Base-by-base conservation (phyloP, 352 stramenopile genomes). In the Phytophthora pseudosyringae region DNA sequence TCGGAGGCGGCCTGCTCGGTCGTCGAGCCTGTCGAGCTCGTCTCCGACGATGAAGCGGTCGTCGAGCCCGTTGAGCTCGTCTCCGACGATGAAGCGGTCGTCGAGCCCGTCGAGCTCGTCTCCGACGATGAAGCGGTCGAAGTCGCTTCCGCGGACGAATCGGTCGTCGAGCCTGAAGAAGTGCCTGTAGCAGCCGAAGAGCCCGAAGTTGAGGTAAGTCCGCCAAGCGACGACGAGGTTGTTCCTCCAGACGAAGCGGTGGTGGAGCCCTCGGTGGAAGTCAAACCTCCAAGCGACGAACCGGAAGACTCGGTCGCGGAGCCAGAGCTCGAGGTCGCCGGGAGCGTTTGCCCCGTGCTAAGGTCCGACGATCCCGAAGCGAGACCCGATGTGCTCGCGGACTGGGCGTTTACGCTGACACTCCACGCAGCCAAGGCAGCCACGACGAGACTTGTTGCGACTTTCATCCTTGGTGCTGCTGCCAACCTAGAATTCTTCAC, bases 401-500 rank as follows among this genome's bases (percentile, higher is more conserved):
- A 64, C 53, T 54, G 35, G n/a, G 44, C 55, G 47, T 55, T 55
- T 18, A 40, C 18, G 38, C 33, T 51, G 54, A 35, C 32, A 38
- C 47, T 51, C 28, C 60, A 44, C 29, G 40, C 50, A 43, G 46
- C 43, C 45, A 67, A 64, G 13, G 59, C 60, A 11, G 64, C 64
- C 25, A 63, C 65, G n/a, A 70, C 36, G 29, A 77, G 33, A 36
- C 36, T 61, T 51, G 61, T 51, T 48, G 50, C 47, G n/a, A 67
- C 59, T 65, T 71, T 73, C 64, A 76, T 73, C 25, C 53, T 21
- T 59, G 39, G 12, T 54, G 45, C 55, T 59, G 49, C 28, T 25
- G 56, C 21, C 49, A 59, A 60, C 32, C 53, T 62, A 57, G 52
- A 62, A 51, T 67, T 73, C 59, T 66, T 69, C 41, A 61, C 65